Evolutionary conservation across 2,329 filamentous ascomycete genomes (phyloP).

Genomic region (Fusarium algeriense): DNA sequence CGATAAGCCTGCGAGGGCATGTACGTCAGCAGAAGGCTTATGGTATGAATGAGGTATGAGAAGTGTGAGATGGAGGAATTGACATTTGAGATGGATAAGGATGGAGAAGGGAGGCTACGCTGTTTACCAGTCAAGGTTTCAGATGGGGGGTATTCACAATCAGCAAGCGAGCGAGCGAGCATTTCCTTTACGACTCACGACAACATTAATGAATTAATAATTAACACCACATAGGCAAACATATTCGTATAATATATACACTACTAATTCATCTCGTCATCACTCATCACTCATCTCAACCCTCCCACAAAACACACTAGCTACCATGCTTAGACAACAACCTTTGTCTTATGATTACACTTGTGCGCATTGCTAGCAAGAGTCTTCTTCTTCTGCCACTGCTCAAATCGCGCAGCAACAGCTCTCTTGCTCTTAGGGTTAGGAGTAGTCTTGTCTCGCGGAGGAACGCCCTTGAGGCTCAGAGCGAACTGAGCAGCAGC

Average conservation of each 20-base stretch:
- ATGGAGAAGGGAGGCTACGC: too few species aligned
- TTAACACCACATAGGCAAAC: neutral
- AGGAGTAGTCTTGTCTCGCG: slow-evolving; percentile 47
- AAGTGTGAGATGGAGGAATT: neutral
- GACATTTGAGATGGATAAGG: neutral
- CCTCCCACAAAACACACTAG: neutral
- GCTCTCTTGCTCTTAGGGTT: slow-evolving; percentile 46
- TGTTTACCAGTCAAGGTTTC: neutral
- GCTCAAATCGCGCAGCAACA: slow-evolving; percentile 44
- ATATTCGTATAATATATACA: slow-evolving; percentile 17
- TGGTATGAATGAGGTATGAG: neutral
- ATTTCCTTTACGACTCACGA: slow-evolving; percentile 9
- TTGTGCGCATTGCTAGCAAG: slow-evolving; percentile 48
- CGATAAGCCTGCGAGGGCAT: neutral
- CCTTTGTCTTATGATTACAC: slow-evolving; percentile 46
- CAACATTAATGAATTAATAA: neutral
- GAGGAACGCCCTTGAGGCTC: slow-evolving; percentile 52
- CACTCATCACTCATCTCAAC: neutral
- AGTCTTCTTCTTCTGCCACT: slow-evolving; percentile 43
- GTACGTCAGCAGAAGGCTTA: rapidly evolving
- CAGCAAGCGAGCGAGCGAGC: slow-evolving; percentile 8
- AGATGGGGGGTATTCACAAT: neutral
- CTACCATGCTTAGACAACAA: slow-evolving; percentile 29
- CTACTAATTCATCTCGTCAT: slow-evolving; percentile 20
- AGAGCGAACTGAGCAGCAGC: slow-evolving; percentile 59